Evolutionary conservation across 2,329 filamentous ascomycete genomes (phyloP), one percentile per base, ranked within the genome.

Genomic region (Verticillium klebahnii): DNA sequence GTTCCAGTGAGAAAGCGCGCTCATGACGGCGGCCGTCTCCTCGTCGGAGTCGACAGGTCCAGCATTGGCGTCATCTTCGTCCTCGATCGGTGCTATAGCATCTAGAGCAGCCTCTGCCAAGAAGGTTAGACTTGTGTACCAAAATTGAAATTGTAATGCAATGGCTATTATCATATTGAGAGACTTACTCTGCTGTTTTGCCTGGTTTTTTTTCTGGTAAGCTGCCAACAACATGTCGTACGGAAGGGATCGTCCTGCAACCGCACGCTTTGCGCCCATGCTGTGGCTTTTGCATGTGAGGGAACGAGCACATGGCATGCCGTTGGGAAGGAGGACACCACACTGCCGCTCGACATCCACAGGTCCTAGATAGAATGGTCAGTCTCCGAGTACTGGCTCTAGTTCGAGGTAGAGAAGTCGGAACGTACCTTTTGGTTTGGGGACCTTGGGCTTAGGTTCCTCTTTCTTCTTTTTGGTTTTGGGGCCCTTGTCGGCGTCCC

Each of bases 161-260:
- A 29, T 5, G 29, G 29, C 5, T 5, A 1, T 5, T 29, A 29
- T 57, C 57, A 9, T 36, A 54, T 69, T 68, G 8, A 12, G 5
- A 11, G 2, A 84, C 89, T 78, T 82, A 93, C 92, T 96, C 76
- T 98, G 95, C 78, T 97, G 92, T 72, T 97, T 96, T 25, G 95
- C 95, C 75, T 98, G 95, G 70, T 99, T 99, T 82, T 97, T 98
- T 83, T 98, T 97, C 75, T 95, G 91, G 71, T 95, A 95, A 8
- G 90, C 89, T 15, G 90, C 88, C 40, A 97, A 82, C 45, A 97
- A 80, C 89, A 96, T 95, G 74, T 97, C 93, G 71, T 97, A 97
- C 1, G 93, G 93, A 63, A 96, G 78, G 55, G 91, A 95, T 64
- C 93, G 84, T 1, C 93, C 93, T 5, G 92, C 90, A 3, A 97